Conservation (phyloP, 2,329 filamentous ascomycete species). For the Hansfordia pulvinata region DNA sequence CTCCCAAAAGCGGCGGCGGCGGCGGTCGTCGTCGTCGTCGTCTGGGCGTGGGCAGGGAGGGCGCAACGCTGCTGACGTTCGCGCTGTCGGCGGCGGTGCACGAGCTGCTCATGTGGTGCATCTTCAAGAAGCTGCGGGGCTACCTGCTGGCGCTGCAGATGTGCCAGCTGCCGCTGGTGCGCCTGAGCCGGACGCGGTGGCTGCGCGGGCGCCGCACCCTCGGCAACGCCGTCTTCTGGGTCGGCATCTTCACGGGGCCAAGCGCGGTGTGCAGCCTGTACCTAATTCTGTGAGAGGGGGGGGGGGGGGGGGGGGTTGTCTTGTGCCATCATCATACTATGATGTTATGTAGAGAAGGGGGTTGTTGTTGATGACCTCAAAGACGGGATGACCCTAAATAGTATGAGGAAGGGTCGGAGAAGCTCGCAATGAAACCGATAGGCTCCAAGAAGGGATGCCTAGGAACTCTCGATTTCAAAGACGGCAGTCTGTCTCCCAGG, state of each 20-base stretch:
- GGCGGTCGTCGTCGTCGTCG: too few species aligned
- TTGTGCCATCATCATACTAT: too few species aligned
- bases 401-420: too few species aligned
- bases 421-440: too few species aligned
- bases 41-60: constrained; percentile 54
- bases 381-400: too few species aligned
- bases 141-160: constrained; percentile 64
- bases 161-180: constrained; percentile 58
- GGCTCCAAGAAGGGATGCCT: too few species aligned
- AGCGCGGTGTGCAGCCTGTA: constrained; percentile 52
- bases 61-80: constrained; percentile 65
- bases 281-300: constrained; percentile 31
- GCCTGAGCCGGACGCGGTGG: constrained; percentile 51
- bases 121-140: constrained; percentile 65
- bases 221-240: constrained; percentile 67
- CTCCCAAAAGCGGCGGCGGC: too few species aligned
- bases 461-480: too few species aligned
- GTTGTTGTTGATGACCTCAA: too few species aligned
- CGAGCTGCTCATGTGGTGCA: constrained; percentile 67
- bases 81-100: constrained; percentile 58
- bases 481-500: too few species aligned
- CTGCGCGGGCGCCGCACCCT: constrained; percentile 47
- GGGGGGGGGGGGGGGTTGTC: too few species aligned
- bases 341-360: too few species aligned
- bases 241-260: constrained; percentile 64